A percentile compares a stretch with the other conserved stretches of the same genome.
Evolutionary conservation across 148 eudicot species (phyloP).

Genomic region (Fagopyrum esculentum): DNA sequence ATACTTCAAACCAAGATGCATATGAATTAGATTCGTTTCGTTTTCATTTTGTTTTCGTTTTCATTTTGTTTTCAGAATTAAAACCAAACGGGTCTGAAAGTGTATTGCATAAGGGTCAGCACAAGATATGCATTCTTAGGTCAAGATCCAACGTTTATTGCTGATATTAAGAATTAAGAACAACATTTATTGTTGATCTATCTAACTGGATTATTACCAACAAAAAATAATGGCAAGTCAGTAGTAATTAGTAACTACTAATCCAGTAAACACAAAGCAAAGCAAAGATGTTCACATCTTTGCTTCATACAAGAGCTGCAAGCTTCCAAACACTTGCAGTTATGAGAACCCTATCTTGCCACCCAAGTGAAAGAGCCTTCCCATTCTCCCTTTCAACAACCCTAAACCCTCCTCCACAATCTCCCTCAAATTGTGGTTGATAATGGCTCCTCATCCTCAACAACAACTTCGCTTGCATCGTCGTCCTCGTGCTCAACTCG

Average conservation of each 20-base stretch:
- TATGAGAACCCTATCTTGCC: conserved; percentile 62
- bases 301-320: neutral
- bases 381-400: conserved; percentile 46
- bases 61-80: no score
- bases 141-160: no score
- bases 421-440: conserved; percentile 35
- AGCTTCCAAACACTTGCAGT: conserved; percentile 61
- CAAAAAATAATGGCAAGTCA: neutral
- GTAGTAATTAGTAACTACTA: neutral
- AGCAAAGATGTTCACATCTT: neutral
- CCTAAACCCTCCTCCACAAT: conserved; percentile 41
- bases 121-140: no score
- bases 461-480: conserved; percentile 66
- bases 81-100: no score
- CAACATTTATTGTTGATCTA: neutral
- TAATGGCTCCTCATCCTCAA: conserved; percentile 57
- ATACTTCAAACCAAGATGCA: no score
- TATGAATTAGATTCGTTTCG: no score
- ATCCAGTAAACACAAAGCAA: neutral
- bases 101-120: no score
- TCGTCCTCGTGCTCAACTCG: conserved; percentile 43
- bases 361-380: conserved; percentile 48
- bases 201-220: neutral
- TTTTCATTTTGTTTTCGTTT: no score
- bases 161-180: neutral